These are phyloP conservation scores for Nannochloropsis granulata DNA, from an alignment of 108 stramenopile species.

Conservation along the genomic window DNA sequence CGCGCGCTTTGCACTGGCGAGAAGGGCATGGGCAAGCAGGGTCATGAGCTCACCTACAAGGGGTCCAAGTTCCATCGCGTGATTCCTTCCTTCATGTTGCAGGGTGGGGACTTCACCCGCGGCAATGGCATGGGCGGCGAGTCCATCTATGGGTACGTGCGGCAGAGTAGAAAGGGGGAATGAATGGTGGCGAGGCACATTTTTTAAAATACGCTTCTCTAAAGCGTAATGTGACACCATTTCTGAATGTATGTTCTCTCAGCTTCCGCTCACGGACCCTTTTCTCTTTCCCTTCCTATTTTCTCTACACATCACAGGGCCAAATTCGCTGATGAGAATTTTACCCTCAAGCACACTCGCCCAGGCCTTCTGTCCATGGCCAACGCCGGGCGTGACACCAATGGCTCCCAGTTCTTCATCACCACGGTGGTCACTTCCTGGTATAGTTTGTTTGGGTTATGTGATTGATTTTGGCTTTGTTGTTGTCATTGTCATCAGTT, in stretches of 20 bases:
- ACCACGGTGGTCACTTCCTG: constrained; percentile 59
- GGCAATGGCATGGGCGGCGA: constrained; percentile 86
- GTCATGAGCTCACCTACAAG: constrained; percentile 46
- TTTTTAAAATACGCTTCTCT: too few species aligned
- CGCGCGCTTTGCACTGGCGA: constrained; percentile 82
- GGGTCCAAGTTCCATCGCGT: constrained; percentile 76
- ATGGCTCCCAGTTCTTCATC: constrained; percentile 76
- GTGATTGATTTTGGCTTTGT: too few species aligned
- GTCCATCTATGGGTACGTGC: constrained; percentile 32
- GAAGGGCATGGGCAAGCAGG: constrained; percentile 52
- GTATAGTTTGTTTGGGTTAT: background rate
- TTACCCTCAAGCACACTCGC: constrained; percentile 73
- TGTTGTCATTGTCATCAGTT: too few species aligned
- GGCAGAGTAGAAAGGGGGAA: background rate
- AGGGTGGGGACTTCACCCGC: constrained; percentile 82
- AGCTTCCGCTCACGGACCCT: too few species aligned
- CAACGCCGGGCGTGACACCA: constrained; percentile 76
- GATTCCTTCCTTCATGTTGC: constrained; percentile 80
- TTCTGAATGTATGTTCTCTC: too few species aligned
- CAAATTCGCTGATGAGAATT: constrained; percentile 48
- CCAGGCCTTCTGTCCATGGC: constrained; percentile 81
- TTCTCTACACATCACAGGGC: background rate
- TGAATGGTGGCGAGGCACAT: too few species aligned
- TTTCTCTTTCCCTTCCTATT: background rate
- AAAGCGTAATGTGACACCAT: too few species aligned